Percentiles rank a stretch among this genome's conserved stretches.
These are phyloP conservation scores for Boletus smithii DNA, from an alignment of 1,284 basidiomycete species.

Conservation along the genomic window DNA sequence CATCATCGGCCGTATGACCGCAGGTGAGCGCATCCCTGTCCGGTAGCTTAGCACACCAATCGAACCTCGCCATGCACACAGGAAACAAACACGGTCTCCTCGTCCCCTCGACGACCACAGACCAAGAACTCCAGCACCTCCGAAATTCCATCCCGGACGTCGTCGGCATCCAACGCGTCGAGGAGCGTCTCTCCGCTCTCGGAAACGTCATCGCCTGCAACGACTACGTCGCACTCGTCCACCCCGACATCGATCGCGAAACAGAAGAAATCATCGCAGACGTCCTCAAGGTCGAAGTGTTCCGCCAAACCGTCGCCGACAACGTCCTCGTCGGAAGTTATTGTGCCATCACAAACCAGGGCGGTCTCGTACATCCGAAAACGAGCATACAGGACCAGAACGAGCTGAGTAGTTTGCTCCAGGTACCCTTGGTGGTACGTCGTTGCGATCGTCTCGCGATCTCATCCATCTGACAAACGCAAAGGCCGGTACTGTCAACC, in stretches of 20 bases:
- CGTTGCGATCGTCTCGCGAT: neutral
- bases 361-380: slow-evolving; percentile 95
- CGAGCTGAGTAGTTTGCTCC: slow-evolving; percentile 91
- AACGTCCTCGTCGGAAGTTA: slow-evolving; percentile 98
- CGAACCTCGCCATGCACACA: slow-evolving; percentile 26
- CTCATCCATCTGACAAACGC: slow-evolving; percentile 1
- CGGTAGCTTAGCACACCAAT: neutral
- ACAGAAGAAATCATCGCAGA: slow-evolving; percentile 99
- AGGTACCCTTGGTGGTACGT: slow-evolving; percentile 91
- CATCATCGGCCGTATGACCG: slow-evolving; percentile 90
- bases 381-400: slow-evolving; percentile 97
- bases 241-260: slow-evolving; percentile 97
- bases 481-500: slow-evolving; percentile 95
- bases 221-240: slow-evolving; percentile 95
- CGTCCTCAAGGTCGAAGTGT: slow-evolving; percentile 98
- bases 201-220: slow-evolving; percentile 99
- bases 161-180: slow-evolving; percentile 92
- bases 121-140: slow-evolving; percentile 97
- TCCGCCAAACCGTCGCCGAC: slow-evolving; percentile 94
- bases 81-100: slow-evolving; percentile 95
- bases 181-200: slow-evolving; percentile 93
- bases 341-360: slow-evolving; percentile 93
- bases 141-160: slow-evolving; percentile 93
- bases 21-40: slow-evolving; percentile 52
- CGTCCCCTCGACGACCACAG: slow-evolving; percentile 93